phyloP scores from a whole-genome alignment of 345 rosid genomes.

The Ricinus communis region DNA sequence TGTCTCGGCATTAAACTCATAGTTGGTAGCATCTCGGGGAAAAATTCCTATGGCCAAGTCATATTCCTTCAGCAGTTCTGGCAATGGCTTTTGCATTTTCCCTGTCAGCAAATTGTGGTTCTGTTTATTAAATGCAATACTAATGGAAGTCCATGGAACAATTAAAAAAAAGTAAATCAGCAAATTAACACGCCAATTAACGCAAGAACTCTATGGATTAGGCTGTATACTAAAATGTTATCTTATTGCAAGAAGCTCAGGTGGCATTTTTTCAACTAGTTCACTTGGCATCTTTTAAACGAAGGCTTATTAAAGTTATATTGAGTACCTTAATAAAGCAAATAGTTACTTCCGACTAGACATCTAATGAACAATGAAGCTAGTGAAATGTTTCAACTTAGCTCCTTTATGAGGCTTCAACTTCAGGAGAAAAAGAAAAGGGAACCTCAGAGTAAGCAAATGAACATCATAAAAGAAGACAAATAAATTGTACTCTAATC shows the following conservation, averaged over 20 bases:
- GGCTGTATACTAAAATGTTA: neutral
- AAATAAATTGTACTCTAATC: neutral
- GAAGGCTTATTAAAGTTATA: neutral
- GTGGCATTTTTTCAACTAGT: neutral
- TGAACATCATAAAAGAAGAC: neutral
- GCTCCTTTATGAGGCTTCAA: neutral
- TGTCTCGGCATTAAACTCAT: conserved; percentile 86
- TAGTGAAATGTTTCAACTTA: neutral
- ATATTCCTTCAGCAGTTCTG: conserved; percentile 79
- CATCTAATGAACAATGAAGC: neutral
- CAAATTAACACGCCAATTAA: neutral
- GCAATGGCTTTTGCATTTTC: conserved; percentile 91
- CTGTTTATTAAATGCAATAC: neutral
- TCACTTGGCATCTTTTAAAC: neutral
- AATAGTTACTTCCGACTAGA: neutral
- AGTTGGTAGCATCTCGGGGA: conserved; percentile 92
- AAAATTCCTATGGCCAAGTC: conserved; percentile 84
- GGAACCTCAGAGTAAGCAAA: neutral
- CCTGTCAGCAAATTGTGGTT: conserved; percentile 41
- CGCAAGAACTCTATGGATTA: neutral
- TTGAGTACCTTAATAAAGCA: neutral
- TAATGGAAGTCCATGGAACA: neutral
- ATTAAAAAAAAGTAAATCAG: neutral
- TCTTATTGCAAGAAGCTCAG: neutral
- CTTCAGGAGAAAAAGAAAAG: neutral